Evolutionary conservation across 495 filamentous ascomycete genomes (phyloP), one percentile per base, ranked within the genome.

Genomic region (Trichoderma asperelloides): DNA sequence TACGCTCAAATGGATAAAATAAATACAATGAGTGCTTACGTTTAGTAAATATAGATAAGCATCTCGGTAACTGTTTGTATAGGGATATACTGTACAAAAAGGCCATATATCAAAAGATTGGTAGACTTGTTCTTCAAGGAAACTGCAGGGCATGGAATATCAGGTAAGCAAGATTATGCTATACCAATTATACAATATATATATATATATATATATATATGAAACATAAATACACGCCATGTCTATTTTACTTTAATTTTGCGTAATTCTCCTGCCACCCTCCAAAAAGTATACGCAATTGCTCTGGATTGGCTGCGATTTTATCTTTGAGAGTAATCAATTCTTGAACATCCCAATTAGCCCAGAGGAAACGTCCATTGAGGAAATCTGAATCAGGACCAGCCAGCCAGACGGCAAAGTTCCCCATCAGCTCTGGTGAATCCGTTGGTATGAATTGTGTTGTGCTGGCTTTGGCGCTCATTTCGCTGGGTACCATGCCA

Each of bases 271-370:
- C 21, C 47, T n/a, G 21, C 47, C 47, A 51, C n/a, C 47, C 47
- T 5, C 21, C 47, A 16, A 51, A 51, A 21, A n/a, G 3, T 8
- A 51, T 5, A 18, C 21, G 47, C 2, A 51, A 8, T n/a, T 21
- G n/a, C 6, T n/a, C 47, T 5, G 16, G 47, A 21, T 51, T 51
- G 5, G 47, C 47, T 16, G 16, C 47, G 18, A 64, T 64, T 16
- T 64, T 41, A 4, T 64, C 37, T 30, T 64, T 64, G 16, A 16
- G 30, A n/a, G 27, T 30, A 43, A 39, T 47, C 66, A 81, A 63
- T 67, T 79, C 79, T 23, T 77, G 75, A 3, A 81, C 74, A 69
- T 81, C 80, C 78, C 78, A 82, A 66, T 79, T 77, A 2, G 69
- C 70, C 69, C 72, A 80, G 1, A 79, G 67, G 47, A 77, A 70